A percentile compares a stretch with the other conserved stretches of the same genome.
Conservation (phyloP, 2,329 filamentous ascomycete species). For the Oidium heveae region DNA sequence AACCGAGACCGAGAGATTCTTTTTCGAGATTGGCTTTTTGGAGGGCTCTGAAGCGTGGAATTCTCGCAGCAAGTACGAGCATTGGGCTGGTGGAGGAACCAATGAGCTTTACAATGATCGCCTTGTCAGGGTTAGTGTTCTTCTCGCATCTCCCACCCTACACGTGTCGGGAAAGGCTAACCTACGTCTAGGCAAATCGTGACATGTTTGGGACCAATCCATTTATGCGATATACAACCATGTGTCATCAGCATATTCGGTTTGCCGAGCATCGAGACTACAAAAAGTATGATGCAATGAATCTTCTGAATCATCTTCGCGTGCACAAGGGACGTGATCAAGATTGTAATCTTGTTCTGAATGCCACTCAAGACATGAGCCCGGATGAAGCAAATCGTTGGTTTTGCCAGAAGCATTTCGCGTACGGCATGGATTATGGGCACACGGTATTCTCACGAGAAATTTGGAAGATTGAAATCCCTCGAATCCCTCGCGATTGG, state of each 20-base stretch:
- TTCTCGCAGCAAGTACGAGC: neutral
- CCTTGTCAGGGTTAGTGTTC: neutral
- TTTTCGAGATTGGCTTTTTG: neutral
- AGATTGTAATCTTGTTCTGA: neutral
- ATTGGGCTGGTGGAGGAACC: neutral
- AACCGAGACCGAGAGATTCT: neutral
- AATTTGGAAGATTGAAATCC: neutral
- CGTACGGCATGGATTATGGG: neutral
- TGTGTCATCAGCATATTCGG: neutral
- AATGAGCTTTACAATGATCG: neutral
- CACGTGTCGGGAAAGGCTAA: too few relatives aligned
- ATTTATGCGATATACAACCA: neutral
- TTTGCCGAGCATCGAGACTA: neutral
- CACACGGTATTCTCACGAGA: neutral
- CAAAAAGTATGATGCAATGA: neutral
- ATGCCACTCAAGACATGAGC: neutral
- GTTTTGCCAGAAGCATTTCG: neutral
- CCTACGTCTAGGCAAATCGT: neutral
- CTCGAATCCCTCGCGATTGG: too few relatives aligned
- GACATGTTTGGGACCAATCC: neutral
- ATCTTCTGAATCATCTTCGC: neutral
- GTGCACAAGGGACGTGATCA: neutral
- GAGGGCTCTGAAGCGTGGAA: neutral
- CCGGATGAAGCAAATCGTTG: neutral
- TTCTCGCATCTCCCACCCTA: too few relatives aligned